Conservation (phyloP, 106 monocot genomes). For the Hemerocallis citrina region DNA sequence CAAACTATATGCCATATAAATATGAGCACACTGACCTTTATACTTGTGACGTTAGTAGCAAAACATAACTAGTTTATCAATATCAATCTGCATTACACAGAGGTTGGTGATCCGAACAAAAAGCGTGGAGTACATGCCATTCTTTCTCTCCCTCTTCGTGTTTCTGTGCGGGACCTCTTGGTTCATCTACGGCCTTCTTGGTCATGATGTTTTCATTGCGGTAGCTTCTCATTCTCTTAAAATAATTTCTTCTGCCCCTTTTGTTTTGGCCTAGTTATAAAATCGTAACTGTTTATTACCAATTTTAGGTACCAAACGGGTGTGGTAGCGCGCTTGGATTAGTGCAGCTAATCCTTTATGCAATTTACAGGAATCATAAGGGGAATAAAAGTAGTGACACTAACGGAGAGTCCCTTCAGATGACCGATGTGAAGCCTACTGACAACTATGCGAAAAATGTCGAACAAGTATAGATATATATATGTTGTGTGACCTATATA, state of each 20-base stretch:
- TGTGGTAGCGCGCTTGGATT: slow-evolving; percentile 51
- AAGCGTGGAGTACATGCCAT: slow-evolving; percentile 83
- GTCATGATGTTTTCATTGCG: slow-evolving; percentile 47
- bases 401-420: neutral
- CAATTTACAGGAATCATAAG: slow-evolving; percentile 45
- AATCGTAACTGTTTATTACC: too few species aligned
- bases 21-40: too few species aligned
- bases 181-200: slow-evolving; percentile 58
- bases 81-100: too few species aligned
- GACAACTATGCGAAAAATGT: slow-evolving; percentile 1
- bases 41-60: too few species aligned
- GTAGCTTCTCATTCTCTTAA: too few species aligned
- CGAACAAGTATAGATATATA: slow-evolving; percentile 3
- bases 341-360: slow-evolving; percentile 58
- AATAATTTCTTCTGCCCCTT: too few species aligned
- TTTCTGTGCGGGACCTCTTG: slow-evolving; percentile 55
- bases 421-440: slow-evolving; percentile 1
- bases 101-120: slow-evolving; percentile 67
- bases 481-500: too few species aligned
- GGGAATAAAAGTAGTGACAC: neutral
- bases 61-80: too few species aligned
- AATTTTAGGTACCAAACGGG: slow-evolving; percentile 69
- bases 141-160: slow-evolving; percentile 55
- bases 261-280: too few species aligned
- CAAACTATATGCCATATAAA: too few species aligned